Conservation (phyloP, 495 filamentous ascomycete genomes). For the Astrothelium subdiscretum region DNA sequence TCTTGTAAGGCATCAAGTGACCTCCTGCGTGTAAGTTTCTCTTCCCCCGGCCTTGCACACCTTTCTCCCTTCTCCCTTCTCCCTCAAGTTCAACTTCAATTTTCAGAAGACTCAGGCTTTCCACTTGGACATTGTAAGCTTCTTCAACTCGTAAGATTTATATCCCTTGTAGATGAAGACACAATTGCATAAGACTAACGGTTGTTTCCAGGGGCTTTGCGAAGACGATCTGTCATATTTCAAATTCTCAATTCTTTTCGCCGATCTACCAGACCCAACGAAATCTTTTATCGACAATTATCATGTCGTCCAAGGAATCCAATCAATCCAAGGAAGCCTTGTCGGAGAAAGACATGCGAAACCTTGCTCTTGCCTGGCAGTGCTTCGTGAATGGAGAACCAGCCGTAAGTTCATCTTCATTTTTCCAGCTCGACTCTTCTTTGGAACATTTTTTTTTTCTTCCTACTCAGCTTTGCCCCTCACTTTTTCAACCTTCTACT, state of each 20-base stretch:
- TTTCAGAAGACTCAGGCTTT: neutral
- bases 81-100: neutral
- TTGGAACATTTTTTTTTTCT: neutral
- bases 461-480: neutral
- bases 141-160: neutral
- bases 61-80: neutral
- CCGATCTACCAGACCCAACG: too few relatives aligned
- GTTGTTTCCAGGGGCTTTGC: neutral
- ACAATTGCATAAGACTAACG: neutral
- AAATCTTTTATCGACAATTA: neutral
- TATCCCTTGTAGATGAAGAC: neutral
- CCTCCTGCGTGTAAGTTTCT: neutral
- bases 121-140: neutral
- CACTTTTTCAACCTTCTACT: neutral
- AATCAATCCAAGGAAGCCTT: neutral
- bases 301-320: neutral
- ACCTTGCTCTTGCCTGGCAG: slow-evolving; percentile 11
- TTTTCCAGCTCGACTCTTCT: too few relatives aligned
- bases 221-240: neutral
- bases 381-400: slow-evolving; percentile 7
- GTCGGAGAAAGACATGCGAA: neutral
- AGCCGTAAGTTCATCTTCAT: neutral
- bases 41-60: neutral
- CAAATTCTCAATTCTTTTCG: too few relatives aligned
- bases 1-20: neutral